These are phyloP conservation scores for Marasmius fiardii DNA, from an alignment of 1,284 basidiomycete genomes.

Conservation along the genomic window DNA sequence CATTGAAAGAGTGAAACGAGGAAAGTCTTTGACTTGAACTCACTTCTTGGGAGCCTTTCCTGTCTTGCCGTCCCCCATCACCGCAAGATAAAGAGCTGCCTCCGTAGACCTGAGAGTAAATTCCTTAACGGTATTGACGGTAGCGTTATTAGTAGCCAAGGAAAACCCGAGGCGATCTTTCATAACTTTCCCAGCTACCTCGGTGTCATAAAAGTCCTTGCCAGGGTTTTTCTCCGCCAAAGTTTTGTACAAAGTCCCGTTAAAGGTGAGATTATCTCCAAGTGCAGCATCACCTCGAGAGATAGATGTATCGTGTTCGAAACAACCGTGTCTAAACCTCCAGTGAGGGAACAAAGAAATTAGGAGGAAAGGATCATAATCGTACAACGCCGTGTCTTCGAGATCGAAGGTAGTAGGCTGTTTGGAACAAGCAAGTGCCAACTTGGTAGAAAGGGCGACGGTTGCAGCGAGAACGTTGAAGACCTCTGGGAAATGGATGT, in stretches of 20 bases:
- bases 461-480: not conserved
- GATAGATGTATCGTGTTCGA: conserved; percentile 2
- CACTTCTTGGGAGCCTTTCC: not conserved
- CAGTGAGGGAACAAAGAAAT: not conserved
- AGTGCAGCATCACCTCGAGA: not conserved
- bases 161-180: not conserved
- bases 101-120: not conserved
- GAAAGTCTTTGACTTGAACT: too few species aligned
- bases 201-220: not conserved
- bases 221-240: not conserved
- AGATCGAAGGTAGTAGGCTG: not conserved
- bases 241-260: not conserved
- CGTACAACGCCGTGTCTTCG: not conserved
- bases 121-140: not conserved
- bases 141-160: not conserved
- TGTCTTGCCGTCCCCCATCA: not conserved
- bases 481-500: not conserved
- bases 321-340: not conserved
- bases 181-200: not conserved
- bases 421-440: not conserved
- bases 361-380: too few species aligned
- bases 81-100: not conserved
- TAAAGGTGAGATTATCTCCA: not conserved
- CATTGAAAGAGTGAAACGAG: too few species aligned
- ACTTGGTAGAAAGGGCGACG: too few species aligned